phyloP scores from a whole-genome alignment of 768 basidiomycete genomes.

The Auricularia heimuer region DNA sequence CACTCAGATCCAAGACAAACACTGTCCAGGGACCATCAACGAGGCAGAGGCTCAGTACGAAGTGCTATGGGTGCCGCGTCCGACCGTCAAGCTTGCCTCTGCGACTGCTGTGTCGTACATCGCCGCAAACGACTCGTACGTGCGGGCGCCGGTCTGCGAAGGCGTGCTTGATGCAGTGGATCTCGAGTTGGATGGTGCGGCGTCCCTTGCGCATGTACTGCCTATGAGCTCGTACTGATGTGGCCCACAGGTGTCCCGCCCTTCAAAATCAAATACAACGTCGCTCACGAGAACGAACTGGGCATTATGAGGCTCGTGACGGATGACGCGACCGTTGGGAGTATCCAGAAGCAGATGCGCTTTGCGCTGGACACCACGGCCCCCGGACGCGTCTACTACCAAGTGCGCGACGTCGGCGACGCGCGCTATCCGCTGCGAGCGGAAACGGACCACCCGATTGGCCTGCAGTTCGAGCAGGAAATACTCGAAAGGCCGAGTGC shows the following conservation, averaged over 20 bases:
- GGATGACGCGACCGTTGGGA: slow-evolving; percentile 73
- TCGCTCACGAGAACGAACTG: slow-evolving; percentile 56
- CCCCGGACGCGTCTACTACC: slow-evolving; percentile 78
- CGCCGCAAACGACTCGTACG: slow-evolving; percentile 59
- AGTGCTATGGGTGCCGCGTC: slow-evolving; percentile 74
- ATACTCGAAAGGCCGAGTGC: slow-evolving; percentile 75
- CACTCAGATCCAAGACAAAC: slow-evolving; percentile 63
- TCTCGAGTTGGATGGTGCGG: slow-evolving; percentile 65
- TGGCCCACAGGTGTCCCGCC: slow-evolving; percentile 63
- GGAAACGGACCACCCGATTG: slow-evolving; percentile 27
- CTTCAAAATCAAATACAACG: slow-evolving; percentile 87
- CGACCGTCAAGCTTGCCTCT: slow-evolving; percentile 57
- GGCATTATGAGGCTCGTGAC: slow-evolving; percentile 56
- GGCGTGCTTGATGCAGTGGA: slow-evolving; percentile 74
- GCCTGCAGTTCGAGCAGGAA: slow-evolving; percentile 77
- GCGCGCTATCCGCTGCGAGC: slow-evolving; percentile 70
- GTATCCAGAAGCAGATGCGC: slow-evolving; percentile 68
- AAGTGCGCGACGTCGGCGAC: slow-evolving; percentile 84
- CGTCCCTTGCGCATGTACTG: background rate
- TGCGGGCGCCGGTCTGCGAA: slow-evolving; percentile 72
- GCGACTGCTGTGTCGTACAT: slow-evolving; percentile 49
- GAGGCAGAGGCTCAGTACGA: slow-evolving; percentile 50
- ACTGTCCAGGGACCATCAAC: slow-evolving; percentile 71
- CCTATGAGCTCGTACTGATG: background rate
- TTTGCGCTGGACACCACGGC: slow-evolving; percentile 73